Evolutionary conservation across 2,329 filamentous ascomycete species (phyloP).

Genomic region (Penicillium sp.): DNA sequence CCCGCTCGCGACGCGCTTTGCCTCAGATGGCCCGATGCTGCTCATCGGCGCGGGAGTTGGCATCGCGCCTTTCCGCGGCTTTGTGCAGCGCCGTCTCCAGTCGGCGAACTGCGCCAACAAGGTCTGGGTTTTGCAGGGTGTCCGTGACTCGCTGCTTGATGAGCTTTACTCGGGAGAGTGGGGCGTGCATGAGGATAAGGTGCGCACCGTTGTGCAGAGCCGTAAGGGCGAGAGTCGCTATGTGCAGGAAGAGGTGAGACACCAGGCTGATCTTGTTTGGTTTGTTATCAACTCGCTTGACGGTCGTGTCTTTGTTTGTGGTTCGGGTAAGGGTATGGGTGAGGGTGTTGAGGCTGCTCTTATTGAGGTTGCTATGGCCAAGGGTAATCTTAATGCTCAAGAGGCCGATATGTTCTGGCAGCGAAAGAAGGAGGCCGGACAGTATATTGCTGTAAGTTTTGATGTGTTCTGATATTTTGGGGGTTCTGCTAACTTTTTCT

Average conservation of each 20-base stretch:
- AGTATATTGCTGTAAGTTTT: constrained; percentile 77
- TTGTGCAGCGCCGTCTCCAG: constrained; percentile 90
- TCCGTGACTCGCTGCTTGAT: constrained; percentile 90
- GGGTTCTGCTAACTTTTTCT: constrained; percentile 1
- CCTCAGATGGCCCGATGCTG: constrained; percentile 93
- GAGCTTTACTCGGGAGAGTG: constrained; percentile 97
- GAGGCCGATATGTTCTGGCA: constrained; percentile 88
- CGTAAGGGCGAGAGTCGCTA: constrained; percentile 79
- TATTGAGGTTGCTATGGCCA: constrained; percentile 86
- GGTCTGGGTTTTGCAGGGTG: constrained; percentile 92
- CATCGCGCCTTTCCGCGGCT: constrained; percentile 95
- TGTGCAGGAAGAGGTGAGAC: constrained; percentile 89
- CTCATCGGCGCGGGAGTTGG: constrained; percentile 95
- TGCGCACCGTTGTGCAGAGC: constrained; percentile 78
- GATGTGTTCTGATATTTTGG: neutral
- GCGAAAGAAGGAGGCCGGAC: constrained; percentile 84
- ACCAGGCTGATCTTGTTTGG: constrained; percentile 97
- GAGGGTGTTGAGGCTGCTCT: constrained; percentile 89
- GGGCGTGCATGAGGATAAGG: constrained; percentile 85
- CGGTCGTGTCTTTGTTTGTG: constrained; percentile 93
- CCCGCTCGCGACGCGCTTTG: constrained; percentile 86
- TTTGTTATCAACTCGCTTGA: constrained; percentile 96
- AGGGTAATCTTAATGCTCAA: constrained; percentile 79
- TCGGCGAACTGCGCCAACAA: constrained; percentile 97
- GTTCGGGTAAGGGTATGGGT: constrained; percentile 93